A percentile compares a stretch with the other conserved stretches of the same genome.
Evolutionary conservation across 352 stramenopile genomes (phyloP).

Genomic region (Pythium apleroticum): DNA sequence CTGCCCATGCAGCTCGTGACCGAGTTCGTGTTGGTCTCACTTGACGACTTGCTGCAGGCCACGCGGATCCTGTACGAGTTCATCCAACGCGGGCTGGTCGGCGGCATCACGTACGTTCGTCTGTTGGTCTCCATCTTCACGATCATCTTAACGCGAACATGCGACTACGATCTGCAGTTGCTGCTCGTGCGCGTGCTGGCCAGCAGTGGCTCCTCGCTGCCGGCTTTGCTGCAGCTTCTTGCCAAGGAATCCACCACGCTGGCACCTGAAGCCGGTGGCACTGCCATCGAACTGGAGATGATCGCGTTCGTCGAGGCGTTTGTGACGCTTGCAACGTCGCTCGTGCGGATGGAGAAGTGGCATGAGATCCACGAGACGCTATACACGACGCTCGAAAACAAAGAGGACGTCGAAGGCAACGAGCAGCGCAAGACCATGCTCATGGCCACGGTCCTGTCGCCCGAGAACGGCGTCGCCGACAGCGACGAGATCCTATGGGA

Average conservation of each 20-base stretch:
- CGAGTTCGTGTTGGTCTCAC: slow-evolving; percentile 53
- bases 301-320: slow-evolving; percentile 24
- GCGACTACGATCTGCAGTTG: slow-evolving; percentile 38
- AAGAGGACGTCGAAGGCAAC: slow-evolving; percentile 45
- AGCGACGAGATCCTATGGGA: slow-evolving; percentile 34
- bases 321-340: slow-evolving; percentile 15
- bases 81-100: slow-evolving; percentile 13
- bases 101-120: slow-evolving; percentile 18
- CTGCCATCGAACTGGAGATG: slow-evolving; percentile 12
- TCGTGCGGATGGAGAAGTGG: slow-evolving; percentile 16
- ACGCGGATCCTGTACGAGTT: slow-evolving; percentile 29
- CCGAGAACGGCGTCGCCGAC: slow-evolving; percentile 30
- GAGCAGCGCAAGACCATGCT: slow-evolving; percentile 61
- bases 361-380: slow-evolving; percentile 24
- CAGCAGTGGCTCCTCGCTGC: slow-evolving; percentile 21
- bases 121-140: slow-evolving; percentile 38
- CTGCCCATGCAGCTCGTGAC: slow-evolving; percentile 44
- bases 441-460: slow-evolving; percentile 42
- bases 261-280: not conserved
- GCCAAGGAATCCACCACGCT: slow-evolving; percentile 3
- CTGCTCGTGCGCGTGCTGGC: slow-evolving; percentile 21
- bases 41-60: slow-evolving; percentile 48
- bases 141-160: slow-evolving; percentile 38
- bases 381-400: slow-evolving; percentile 35
- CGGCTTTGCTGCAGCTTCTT: slow-evolving; percentile 14